Conservation (phyloP, 805 yeast genomes). For the Zygosaccharomyces pseudorouxii region DNA sequence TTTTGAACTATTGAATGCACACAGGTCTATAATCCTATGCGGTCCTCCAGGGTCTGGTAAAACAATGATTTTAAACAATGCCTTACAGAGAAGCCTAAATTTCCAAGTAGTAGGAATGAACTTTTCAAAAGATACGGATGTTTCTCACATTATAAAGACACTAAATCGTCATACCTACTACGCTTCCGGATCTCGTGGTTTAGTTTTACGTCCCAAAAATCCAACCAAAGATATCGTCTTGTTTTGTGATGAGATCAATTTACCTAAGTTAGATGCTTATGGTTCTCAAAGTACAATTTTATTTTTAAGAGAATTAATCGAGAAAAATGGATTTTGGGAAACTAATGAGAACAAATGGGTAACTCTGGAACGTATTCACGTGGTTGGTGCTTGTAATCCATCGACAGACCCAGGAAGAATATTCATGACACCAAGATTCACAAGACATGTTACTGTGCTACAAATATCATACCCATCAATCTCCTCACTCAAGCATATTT, state of each 20-base stretch:
- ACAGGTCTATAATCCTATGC: slow-evolving; percentile 63
- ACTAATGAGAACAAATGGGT: slow-evolving; percentile 61
- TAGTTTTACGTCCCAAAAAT: slow-evolving; percentile 51
- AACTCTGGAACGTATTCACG: slow-evolving; percentile 53
- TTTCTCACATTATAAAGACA: slow-evolving; percentile 54
- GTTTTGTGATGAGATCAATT: slow-evolving; percentile 88
- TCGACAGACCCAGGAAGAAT: slow-evolving; percentile 75
- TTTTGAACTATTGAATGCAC: slow-evolving; percentile 50
- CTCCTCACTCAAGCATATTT: slow-evolving; percentile 61
- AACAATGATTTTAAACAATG: slow-evolving; percentile 79
- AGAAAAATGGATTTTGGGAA: slow-evolving; percentile 75
- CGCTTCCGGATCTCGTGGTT: slow-evolving; percentile 47
- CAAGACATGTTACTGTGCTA: slow-evolving; percentile 60
- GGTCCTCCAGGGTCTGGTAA: slow-evolving; percentile 99
- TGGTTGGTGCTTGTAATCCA: slow-evolving; percentile 96
- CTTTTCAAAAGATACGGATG: slow-evolving; percentile 76
- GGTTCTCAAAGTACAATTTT: slow-evolving; percentile 71
- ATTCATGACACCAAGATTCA: slow-evolving; percentile 51
- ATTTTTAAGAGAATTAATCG: slow-evolving; percentile 70
- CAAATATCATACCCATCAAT: slow-evolving; percentile 76
- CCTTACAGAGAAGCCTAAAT: slow-evolving; percentile 53
- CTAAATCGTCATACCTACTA: slow-evolving; percentile 72
- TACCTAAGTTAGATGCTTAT: slow-evolving; percentile 66
- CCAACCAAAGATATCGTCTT: slow-evolving; percentile 69
- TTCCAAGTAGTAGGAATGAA: slow-evolving; percentile 65